Evolutionary conservation across 352 stramenopile species (phyloP).

Genomic region (Pythium grandisporangium): DNA sequence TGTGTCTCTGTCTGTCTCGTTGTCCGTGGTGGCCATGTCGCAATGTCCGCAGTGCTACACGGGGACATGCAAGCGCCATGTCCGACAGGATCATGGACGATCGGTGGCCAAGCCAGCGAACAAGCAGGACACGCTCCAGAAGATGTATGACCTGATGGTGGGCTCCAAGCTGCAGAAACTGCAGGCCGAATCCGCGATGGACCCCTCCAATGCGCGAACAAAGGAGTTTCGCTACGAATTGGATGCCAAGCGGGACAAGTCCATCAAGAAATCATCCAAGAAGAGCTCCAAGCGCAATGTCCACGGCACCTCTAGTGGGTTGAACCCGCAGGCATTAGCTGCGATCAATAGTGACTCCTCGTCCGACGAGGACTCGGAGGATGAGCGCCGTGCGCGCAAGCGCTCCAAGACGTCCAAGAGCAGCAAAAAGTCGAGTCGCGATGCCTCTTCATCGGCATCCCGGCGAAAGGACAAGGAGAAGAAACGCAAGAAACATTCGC

Average conservation of each 20-base stretch:
- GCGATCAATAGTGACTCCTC: conserved; percentile 36
- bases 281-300: conserved; percentile 19
- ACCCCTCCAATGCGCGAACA: conserved; percentile 25
- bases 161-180: conserved; percentile 64
- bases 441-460: conserved; percentile 10
- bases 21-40: conserved; percentile 37
- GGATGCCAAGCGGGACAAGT: conserved; percentile 57
- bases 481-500: conserved; percentile 11
- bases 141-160: conserved; percentile 73
- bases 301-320: conserved; percentile 22
- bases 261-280: conserved; percentile 41
- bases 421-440: conserved; percentile 23
- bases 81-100: conserved; percentile 51
- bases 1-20: too few species aligned
- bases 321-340: conserved; percentile 66
- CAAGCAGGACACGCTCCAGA: conserved; percentile 53
- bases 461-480: conserved; percentile 9
- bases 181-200: conserved; percentile 35
- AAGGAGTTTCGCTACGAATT: conserved; percentile 52
- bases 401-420: conserved; percentile 29
- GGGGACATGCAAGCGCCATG: conserved; percentile 56
- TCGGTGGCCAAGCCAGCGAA: conserved; percentile 34
- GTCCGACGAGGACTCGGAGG: conserved; percentile 13
- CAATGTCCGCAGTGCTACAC: conserved; percentile 80
- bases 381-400: conserved; percentile 11